phyloP scores from a whole-genome alignment of 2,329 filamentous ascomycete genomes.

The Sclerotinia nivalis region DNA sequence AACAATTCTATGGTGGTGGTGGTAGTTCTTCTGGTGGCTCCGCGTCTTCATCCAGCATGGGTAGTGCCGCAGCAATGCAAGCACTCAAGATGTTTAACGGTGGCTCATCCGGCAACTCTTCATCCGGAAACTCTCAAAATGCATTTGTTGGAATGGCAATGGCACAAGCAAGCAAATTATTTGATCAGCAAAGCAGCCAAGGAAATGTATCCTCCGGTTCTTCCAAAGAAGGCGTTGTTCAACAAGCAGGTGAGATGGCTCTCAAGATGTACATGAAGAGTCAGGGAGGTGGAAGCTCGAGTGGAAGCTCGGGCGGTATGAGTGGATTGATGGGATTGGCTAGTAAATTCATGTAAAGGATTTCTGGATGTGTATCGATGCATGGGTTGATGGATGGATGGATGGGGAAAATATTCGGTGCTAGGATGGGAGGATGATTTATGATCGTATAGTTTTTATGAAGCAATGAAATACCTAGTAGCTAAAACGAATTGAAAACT shows the following conservation, averaged over 20 bases:
- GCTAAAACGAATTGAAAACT: background rate
- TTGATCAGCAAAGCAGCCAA: constrained; percentile 57
- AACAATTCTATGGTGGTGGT: constrained; percentile 67
- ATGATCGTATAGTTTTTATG: background rate
- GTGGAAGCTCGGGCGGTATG: constrained; percentile 37
- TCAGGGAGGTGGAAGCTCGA: constrained; percentile 54
- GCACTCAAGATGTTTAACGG: constrained; percentile 77
- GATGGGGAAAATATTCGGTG: background rate
- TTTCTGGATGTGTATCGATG: background rate
- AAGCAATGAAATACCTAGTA: background rate
- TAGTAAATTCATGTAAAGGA: constrained; percentile 56
- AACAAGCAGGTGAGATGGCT: constrained; percentile 80
- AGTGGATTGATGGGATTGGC: constrained; percentile 55
- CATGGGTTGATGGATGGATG: background rate
- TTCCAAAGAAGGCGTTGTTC: constrained; percentile 78
- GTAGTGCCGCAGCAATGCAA: constrained; percentile 77
- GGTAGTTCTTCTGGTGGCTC: constrained; percentile 47
- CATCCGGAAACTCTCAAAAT: constrained; percentile 63
- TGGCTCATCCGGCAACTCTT: constrained; percentile 49
- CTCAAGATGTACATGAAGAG: constrained; percentile 90
- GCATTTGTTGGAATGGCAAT: constrained; percentile 84
- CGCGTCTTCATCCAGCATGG: constrained; percentile 56
- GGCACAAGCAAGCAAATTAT: constrained; percentile 77
- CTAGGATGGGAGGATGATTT: background rate
- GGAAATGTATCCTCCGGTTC: constrained; percentile 58